Conservation (phyloP, 2,329 filamentous ascomycete genomes). For the Escovopsis sp. region DNA sequence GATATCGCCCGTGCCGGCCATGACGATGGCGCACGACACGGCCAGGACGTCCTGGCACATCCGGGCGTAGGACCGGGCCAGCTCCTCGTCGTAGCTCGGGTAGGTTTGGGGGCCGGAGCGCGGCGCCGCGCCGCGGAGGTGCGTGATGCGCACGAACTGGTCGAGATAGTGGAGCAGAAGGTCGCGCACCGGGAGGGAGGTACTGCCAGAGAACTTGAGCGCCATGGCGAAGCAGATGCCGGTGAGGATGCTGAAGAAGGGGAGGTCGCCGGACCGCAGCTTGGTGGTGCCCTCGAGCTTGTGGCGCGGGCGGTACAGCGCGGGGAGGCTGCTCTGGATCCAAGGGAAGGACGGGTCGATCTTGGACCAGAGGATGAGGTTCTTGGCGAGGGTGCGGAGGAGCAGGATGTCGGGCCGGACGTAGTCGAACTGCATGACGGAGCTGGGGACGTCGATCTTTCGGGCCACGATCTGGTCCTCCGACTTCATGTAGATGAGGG, state of each 20-base stretch:
- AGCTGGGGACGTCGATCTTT: constrained; percentile 88
- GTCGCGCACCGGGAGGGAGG: constrained; percentile 56
- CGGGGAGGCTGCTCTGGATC: constrained; percentile 60
- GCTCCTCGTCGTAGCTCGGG: constrained; percentile 61
- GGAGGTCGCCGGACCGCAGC: constrained; percentile 68
- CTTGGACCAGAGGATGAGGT: constrained; percentile 82
- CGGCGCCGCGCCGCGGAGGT: constrained; percentile 27
- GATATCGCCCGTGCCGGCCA: constrained; percentile 91
- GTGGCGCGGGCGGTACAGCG: constrained; percentile 47
- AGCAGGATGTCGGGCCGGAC: constrained; percentile 86
- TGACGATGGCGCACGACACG: constrained; percentile 70
- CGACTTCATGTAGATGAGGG: constrained; percentile 94
- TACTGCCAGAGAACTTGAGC: constrained; percentile 59
- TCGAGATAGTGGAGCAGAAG: constrained; percentile 74
- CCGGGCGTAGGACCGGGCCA: constrained; percentile 66
- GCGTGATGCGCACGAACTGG: constrained; percentile 65
- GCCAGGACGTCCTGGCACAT: constrained; percentile 86
- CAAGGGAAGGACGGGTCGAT: constrained; percentile 61
- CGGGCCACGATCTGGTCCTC: constrained; percentile 73
- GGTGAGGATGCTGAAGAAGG: constrained; percentile 82
- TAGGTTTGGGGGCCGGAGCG: constrained; percentile 14
- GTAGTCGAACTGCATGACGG: constrained; percentile 84
- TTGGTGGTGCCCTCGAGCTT: constrained; percentile 42
- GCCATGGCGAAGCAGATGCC: constrained; percentile 74
- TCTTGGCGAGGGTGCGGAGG: constrained; percentile 72